phyloP scores from a whole-genome alignment of 140 eudicot species.

The Senecio squalidus region DNA sequence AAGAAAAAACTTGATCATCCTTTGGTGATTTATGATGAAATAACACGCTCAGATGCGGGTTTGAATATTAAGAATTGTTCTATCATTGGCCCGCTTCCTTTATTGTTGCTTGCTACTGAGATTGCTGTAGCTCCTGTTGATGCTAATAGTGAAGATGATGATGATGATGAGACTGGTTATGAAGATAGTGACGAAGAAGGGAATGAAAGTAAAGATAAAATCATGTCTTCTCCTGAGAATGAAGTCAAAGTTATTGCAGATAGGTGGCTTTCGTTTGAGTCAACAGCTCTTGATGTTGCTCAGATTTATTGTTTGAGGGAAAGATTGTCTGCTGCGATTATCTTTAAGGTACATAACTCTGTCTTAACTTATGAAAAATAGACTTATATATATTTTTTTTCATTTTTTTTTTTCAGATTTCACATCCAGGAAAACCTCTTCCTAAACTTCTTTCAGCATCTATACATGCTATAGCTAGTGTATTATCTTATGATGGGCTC shows the following conservation, averaged over 20 bases:
- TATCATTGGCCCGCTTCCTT: slow-evolving; percentile 69
- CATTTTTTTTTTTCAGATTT: slow-evolving; percentile 41
- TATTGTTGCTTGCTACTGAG: slow-evolving; percentile 74
- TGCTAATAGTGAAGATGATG: slow-evolving; percentile 28
- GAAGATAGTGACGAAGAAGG: slow-evolving; percentile 38
- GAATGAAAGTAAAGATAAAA: slow-evolving; percentile 32
- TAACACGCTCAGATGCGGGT: slow-evolving; percentile 93
- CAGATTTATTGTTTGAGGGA: slow-evolving; percentile 93
- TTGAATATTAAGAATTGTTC: slow-evolving; percentile 60
- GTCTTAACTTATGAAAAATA: too few relatives aligned
- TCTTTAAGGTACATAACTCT: slow-evolving; percentile 67
- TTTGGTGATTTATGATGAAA: slow-evolving; percentile 70
- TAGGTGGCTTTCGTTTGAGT: slow-evolving; percentile 82
- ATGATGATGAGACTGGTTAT: slow-evolving; percentile 29
- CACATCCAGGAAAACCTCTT: slow-evolving; percentile 54
- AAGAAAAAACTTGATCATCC: slow-evolving; percentile 33
- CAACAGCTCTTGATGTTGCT: slow-evolving; percentile 86
- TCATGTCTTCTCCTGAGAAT: slow-evolving; percentile 81
- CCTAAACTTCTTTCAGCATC: slow-evolving; percentile 72
- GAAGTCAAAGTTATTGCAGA: slow-evolving; percentile 69
- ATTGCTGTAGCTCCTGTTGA: slow-evolving; percentile 72
- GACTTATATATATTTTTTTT: too few relatives aligned
- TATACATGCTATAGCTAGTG: slow-evolving; percentile 47
- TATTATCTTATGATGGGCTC: slow-evolving; percentile 78
- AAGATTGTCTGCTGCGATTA: slow-evolving; percentile 69